These are phyloP conservation scores for Russula virescens DNA, from an alignment of 768 basidiomycete species.

Conservation along the genomic window DNA sequence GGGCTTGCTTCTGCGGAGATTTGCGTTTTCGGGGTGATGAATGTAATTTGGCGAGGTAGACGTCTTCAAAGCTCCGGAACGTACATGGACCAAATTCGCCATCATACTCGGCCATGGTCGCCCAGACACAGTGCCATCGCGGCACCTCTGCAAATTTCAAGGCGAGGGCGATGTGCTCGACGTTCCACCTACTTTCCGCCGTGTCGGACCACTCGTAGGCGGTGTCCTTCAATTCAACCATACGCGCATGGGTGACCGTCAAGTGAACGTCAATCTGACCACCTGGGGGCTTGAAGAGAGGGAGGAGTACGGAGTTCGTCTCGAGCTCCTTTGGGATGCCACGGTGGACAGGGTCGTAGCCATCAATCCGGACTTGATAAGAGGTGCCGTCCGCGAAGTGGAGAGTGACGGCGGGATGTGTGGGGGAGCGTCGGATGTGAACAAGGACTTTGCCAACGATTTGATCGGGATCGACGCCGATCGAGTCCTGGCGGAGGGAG, in stretches of 20 bases:
- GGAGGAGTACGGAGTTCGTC: constrained; percentile 40
- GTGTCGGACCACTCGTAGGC: constrained; percentile 42
- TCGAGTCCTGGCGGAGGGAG: constrained; percentile 23
- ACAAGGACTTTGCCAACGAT: constrained; percentile 33
- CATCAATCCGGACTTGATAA: constrained; percentile 50
- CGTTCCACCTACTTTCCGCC: constrained; percentile 38
- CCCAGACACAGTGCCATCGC: constrained; percentile 64
- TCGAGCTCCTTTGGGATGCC: constrained; percentile 58
- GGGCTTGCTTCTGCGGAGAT: constrained; percentile 5
- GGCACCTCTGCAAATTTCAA: constrained; percentile 47
- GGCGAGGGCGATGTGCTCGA: constrained; percentile 44
- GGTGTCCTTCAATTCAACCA: constrained; percentile 52
- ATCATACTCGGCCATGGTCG: constrained; percentile 50
- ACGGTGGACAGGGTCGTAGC: constrained; percentile 50
- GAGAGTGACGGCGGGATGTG: constrained; percentile 35
- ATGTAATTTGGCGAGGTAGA: constrained; percentile 44
- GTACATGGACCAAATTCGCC: constrained; percentile 36
- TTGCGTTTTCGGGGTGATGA: constrained; percentile 10
- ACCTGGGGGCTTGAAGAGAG: constrained; percentile 34
- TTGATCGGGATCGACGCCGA: constrained; percentile 30
- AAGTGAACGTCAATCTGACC: constrained; percentile 33
- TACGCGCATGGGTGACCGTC: constrained; percentile 47
- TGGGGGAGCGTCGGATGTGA: constrained; percentile 30
- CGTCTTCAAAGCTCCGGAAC: constrained; percentile 24
- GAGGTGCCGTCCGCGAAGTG: constrained; percentile 34